Percentiles rank a stretch among this genome's conserved stretches.
phyloP scores from a whole-genome alignment of 73 alveolate genomes.

The Paramecium octaurelia region DNA sequence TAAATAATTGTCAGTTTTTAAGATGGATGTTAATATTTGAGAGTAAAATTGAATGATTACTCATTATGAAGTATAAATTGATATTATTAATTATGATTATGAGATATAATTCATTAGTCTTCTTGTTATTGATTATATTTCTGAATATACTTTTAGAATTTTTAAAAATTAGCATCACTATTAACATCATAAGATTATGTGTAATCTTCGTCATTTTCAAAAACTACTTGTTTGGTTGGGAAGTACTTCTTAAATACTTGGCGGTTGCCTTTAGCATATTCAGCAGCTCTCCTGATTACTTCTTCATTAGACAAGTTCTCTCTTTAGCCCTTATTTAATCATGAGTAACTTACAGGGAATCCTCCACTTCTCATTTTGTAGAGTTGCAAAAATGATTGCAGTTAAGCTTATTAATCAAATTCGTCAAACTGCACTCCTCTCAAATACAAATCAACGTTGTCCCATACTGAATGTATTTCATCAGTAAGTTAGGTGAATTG shows the following conservation, averaged over 20 bases:
- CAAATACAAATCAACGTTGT: constrained; percentile 5
- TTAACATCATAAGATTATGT: not conserved
- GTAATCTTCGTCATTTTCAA: constrained; percentile 20
- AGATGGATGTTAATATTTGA: too few species aligned
- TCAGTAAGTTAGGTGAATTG: constrained; percentile 22
- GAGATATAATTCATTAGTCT: constrained; percentile 68
- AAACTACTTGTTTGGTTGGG: constrained; percentile 13
- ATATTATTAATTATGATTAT: not conserved
- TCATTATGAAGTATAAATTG: constrained; percentile 52
- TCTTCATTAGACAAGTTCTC: constrained; percentile 39
- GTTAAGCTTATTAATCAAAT: not conserved
- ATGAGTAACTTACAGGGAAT: not conserved
- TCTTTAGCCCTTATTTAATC: constrained; percentile 36
- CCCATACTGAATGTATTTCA: constrained; percentile 36
- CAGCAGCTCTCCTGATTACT: constrained; percentile 1
- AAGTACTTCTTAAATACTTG: constrained; percentile 15
- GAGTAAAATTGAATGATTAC: not conserved
- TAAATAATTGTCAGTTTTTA: not conserved
- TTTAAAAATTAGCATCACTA: constrained; percentile 12
- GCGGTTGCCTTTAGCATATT: constrained; percentile 3
- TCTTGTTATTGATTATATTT: not conserved
- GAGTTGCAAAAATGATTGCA: not conserved
- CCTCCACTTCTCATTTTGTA: constrained; percentile 49
- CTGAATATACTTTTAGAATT: not conserved
- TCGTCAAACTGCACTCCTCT: constrained; percentile 31